These are phyloP conservation scores for Pichia nakasei DNA, from an alignment of 805 yeast species.

Conservation along the genomic window DNA sequence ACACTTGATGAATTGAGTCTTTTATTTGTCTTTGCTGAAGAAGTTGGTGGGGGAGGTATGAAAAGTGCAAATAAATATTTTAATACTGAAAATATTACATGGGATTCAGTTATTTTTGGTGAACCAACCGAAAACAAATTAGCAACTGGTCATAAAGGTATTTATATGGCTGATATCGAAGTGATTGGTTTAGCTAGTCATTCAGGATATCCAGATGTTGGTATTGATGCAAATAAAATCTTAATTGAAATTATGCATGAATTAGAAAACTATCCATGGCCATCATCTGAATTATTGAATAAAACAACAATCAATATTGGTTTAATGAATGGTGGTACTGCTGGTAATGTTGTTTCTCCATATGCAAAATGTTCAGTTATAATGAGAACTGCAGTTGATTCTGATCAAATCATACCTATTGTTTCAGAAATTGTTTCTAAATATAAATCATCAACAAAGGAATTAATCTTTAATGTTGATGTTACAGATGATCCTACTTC, in stretches of 20 bases:
- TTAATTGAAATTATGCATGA: constrained; percentile 42
- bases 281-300: constrained; percentile 46
- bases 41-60: constrained; percentile 61
- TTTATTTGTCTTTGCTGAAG: constrained; percentile 65
- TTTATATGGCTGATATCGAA: constrained; percentile 31
- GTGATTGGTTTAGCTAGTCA: constrained; percentile 56
- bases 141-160: constrained; percentile 66
- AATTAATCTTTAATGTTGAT: constrained; percentile 8
- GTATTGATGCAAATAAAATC: constrained; percentile 52
- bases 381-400: constrained; percentile 46
- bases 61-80: constrained; percentile 30
- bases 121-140: constrained; percentile 67
- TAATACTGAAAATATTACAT: constrained; percentile 27
- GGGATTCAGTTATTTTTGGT: constrained; percentile 62
- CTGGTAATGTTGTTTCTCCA: constrained; percentile 59
- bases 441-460: constrained; percentile 15
- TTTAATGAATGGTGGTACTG: constrained; percentile 49
- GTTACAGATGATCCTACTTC: constrained; percentile 32
- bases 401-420: constrained; percentile 28
- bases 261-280: constrained; percentile 36
- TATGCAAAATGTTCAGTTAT: constrained; percentile 39
- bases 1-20: constrained; percentile 49
- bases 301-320: constrained; percentile 58
- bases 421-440: constrained; percentile 28
- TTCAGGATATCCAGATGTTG: constrained; percentile 64